A percentile compares a stretch with the other conserved stretches of the same genome.
Conservation (phyloP, 139 green algal genomes). For the Chlorella sorokiniana region DNA sequence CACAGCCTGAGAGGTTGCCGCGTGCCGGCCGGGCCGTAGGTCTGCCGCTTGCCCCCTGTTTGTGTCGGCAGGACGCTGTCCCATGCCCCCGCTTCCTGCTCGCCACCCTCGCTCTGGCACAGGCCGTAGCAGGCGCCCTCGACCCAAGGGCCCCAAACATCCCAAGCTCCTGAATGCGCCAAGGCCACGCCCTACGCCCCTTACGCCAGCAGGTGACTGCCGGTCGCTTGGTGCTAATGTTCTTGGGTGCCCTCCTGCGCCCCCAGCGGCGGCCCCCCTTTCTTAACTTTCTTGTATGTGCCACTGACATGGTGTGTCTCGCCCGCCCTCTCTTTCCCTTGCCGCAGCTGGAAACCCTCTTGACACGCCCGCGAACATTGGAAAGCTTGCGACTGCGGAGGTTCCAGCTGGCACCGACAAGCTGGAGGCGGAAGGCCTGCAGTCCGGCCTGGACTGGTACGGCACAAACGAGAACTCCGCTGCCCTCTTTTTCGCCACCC, state of each 20-base stretch:
- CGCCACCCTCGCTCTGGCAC: not conserved
- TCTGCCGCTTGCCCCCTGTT: not conserved
- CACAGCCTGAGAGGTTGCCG: too few species aligned
- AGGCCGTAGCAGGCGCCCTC: not conserved
- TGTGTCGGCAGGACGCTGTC: not conserved
- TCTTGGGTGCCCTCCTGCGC: not conserved
- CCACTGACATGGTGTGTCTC: not conserved
- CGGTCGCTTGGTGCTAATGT: not conserved
- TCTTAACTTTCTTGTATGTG: not conserved
- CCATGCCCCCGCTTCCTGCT: not conserved
- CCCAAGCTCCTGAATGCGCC: not conserved
- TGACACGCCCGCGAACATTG: conserved; percentile 32
- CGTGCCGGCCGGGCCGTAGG: not conserved
- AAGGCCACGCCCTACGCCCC: conserved; percentile 2
- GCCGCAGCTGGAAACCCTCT: conserved; percentile 33
- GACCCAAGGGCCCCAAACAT: conserved; percentile 13
- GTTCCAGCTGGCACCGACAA: not conserved
- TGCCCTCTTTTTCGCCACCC: conserved; percentile 11
- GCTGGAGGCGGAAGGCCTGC: conserved; percentile 36
- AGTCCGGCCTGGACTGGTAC: conserved; percentile 42
- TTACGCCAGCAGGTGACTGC: conserved; percentile 26
- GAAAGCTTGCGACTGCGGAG: too few species aligned
- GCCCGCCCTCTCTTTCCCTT: not conserved
- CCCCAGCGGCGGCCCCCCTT: not conserved
- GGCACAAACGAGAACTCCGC: conserved; percentile 32